Evolutionary conservation across 1,284 basidiomycete species (phyloP).

Genomic region (Boletus sp.): DNA sequence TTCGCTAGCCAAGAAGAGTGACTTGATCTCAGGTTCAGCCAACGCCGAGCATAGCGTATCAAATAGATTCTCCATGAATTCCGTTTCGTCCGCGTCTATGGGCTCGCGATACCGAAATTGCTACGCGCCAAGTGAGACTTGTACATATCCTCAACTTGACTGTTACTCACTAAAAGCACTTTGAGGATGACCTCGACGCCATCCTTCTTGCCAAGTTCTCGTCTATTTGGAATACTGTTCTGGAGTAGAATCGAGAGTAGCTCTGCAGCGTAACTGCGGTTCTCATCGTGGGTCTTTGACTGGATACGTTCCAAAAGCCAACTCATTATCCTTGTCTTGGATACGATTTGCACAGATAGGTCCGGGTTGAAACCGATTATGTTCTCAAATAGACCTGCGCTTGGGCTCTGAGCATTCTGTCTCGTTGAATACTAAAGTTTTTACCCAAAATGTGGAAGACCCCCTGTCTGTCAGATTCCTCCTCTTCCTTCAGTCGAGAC

Average conservation of each 20-base stretch:
- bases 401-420: constrained; percentile 2
- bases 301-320: constrained; percentile 84
- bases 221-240: constrained; percentile 60
- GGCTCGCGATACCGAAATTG: constrained; percentile 85
- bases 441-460: constrained; percentile 86
- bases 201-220: constrained; percentile 61
- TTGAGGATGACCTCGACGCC: constrained; percentile 81
- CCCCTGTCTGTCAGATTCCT: constrained; percentile 86
- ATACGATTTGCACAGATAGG: constrained; percentile 65
- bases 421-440: constrained; percentile 6
- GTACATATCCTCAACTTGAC: constrained; percentile 6
- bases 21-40: constrained; percentile 71
- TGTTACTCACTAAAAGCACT: constrained; percentile 69
- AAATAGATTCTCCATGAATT: constrained; percentile 97
- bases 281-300: constrained; percentile 73
- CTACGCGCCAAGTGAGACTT: constrained; percentile 40
- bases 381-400: constrained; percentile 89
- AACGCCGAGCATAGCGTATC: constrained; percentile 84
- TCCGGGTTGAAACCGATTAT: constrained; percentile 80
- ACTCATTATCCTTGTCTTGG: constrained; percentile 68
- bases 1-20: constrained; percentile 83
- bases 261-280: constrained; percentile 84
- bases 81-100: constrained; percentile 81
- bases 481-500: constrained; percentile 72
- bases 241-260: constrained; percentile 88